Percentiles rank a stretch among this genome's conserved stretches.
These are phyloP conservation scores for Tolypocladium album DNA, from an alignment of 2,329 filamentous ascomycete species.

Conservation along the genomic window DNA sequence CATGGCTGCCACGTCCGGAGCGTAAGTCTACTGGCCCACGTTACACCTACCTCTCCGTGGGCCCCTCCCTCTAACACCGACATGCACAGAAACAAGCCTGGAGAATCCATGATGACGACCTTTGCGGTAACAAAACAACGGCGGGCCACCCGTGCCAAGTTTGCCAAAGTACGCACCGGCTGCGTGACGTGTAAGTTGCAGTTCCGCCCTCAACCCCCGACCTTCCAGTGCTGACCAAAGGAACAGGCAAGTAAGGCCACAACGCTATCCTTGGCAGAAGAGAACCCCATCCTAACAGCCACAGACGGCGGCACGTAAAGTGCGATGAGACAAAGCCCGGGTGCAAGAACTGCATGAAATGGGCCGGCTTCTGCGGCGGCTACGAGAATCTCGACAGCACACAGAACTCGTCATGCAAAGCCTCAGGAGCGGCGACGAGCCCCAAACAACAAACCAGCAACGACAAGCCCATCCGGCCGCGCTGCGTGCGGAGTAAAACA, in stretches of 20 bases:
- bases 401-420: background rate
- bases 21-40: background rate
- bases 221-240: background rate
- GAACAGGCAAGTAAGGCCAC: conserved; percentile 16
- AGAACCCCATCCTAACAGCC: background rate
- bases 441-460: background rate
- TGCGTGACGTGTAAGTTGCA: conserved; percentile 19
- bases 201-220: background rate
- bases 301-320: conserved; percentile 22
- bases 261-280: background rate
- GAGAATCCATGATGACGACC: conserved; percentile 5
- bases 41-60: background rate
- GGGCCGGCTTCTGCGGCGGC: conserved; percentile 22
- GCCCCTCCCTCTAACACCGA: background rate
- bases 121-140: conserved; percentile 6
- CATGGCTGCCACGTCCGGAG: background rate
- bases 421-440: background rate
- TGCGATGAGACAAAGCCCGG: conserved; percentile 24
- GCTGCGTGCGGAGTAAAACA: background rate
- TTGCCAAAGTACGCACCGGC: conserved; percentile 19
- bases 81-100: background rate
- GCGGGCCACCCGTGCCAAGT: conserved; percentile 14
- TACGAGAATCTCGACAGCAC: conserved; percentile 10
- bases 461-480: background rate
- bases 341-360: conserved; percentile 23